Conservation (phyloP, 1,284 basidiomycete species). For the Wallemia ichthyophaga region DNA sequence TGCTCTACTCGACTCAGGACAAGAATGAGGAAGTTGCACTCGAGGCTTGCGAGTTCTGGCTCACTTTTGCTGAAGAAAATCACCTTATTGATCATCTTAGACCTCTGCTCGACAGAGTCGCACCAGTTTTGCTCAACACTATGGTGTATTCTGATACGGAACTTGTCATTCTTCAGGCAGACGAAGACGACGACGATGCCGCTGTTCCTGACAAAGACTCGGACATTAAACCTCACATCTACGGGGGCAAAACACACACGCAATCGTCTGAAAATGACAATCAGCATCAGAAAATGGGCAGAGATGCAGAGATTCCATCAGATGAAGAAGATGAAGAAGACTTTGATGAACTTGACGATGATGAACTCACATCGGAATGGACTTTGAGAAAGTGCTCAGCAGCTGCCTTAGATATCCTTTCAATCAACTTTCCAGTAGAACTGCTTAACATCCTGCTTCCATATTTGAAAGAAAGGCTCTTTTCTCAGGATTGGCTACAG, state of each 20-base stretch:
- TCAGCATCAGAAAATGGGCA: conserved; percentile 2
- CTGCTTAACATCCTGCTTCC: conserved; percentile 65
- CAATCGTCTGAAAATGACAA: conserved; percentile 8
- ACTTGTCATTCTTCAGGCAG: conserved; percentile 78
- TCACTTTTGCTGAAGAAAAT: conserved; percentile 88
- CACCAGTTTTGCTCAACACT: conserved; percentile 73
- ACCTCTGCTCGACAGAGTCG: conserved; percentile 59
- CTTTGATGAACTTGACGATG: conserved; percentile 67
- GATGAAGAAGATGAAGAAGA: conserved; percentile 65
- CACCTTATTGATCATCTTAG: conserved; percentile 54
- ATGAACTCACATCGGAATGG: conserved; percentile 96
- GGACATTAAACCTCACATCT: conserved; percentile 88
- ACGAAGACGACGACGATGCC: conserved; percentile 45
- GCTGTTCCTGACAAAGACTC: conserved; percentile 68
- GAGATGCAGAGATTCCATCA: conserved; percentile 25
- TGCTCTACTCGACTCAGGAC: conserved; percentile 94
- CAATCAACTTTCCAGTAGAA: conserved; percentile 64
- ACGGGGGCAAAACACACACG: conserved; percentile 44
- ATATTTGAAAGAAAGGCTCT: conserved; percentile 72
- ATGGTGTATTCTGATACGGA: conserved; percentile 96
- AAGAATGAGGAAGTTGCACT: conserved; percentile 78
- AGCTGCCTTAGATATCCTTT: conserved; percentile 85
- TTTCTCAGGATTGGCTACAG: conserved; percentile 76
- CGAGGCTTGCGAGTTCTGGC: conserved; percentile 98
- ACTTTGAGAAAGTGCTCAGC: conserved; percentile 95